Evolutionary conservation across 2,329 filamentous ascomycete genomes (phyloP), one percentile per base, ranked within the genome.

Genomic region (Madurella mycetomatis): DNA sequence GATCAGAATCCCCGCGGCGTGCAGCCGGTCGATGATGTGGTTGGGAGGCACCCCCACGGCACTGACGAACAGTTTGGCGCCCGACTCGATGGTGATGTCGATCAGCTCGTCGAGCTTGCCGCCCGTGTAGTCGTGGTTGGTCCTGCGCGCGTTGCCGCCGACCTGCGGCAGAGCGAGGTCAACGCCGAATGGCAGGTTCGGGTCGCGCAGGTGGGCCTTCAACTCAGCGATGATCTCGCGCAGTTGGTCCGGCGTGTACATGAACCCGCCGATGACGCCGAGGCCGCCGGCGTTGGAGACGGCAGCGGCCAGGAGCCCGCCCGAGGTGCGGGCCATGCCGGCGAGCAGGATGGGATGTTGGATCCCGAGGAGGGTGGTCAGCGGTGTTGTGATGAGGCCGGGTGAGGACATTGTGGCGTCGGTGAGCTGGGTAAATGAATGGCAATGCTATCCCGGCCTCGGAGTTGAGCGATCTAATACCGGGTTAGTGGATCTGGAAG

Each of bases 51-150:
- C 87, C 9, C 92, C 92, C 0, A 96, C 91, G 1, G 92, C 92
- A 49, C 80, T 85, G 41, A 96, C 90, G 67, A 97, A 96, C 47
- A 96, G 73, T 67, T 79, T 83, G 8, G 92, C 90, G n/a, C 89
- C 87, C 62, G 88, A 87, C 64, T 86, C 83, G 63, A 96, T 89
- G 2, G 87, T 89, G 42, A 96, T 89, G 64, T 90, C 87, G 61
- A 96, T 87, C 34, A 96, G 78, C 70, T 95, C 87, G 68, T 95
- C 88, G 15, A 96, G 81, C 70, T 90, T 87, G 41, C 92, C 92
- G 62, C 87, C 81, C 1, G 92, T 96, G 76, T 97, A 97, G 72
- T 96, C 92, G 73, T 96, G 90, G 73, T 96, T 97, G 3, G 92
- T 96, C 70, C 88, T 88, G 60, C 92, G 84, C 7, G 92, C 92